phyloP scores from a whole-genome alignment of 805 yeast species.

The Wickerhamiella siamensis region DNA sequence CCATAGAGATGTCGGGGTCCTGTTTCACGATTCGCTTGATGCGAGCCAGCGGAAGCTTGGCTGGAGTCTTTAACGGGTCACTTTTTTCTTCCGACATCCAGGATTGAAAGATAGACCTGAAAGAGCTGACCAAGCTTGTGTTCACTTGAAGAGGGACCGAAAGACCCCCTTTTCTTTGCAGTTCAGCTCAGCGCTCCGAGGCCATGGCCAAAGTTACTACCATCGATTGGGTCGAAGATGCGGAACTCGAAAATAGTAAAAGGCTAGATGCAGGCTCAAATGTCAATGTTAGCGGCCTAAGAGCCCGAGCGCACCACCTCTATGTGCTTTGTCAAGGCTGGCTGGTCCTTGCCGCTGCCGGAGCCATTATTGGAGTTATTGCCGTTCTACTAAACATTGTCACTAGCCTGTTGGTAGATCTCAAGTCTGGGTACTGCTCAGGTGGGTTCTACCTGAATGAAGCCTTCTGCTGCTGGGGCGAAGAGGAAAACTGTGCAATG shows the following conservation, averaged over 20 bases:
- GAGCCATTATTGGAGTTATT: constrained; percentile 60
- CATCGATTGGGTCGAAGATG: constrained; percentile 50
- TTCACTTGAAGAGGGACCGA: too few relatives aligned
- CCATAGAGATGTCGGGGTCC: constrained; percentile 57
- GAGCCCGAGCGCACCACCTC: constrained; percentile 6
- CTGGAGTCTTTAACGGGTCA: constrained; percentile 2
- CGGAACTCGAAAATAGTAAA: constrained; percentile 21
- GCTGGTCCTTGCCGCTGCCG: constrained; percentile 62
- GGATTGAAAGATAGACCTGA: too few relatives aligned
- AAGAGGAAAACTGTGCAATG: constrained; percentile 34
- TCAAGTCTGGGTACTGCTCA: constrained; percentile 67
- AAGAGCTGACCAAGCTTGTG: background rate
- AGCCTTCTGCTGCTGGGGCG: constrained; percentile 73
- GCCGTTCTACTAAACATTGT: constrained; percentile 73
- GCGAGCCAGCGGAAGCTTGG: constrained; percentile 44
- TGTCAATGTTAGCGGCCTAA: background rate
- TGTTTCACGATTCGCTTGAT: constrained; percentile 58
- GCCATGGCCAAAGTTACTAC: constrained; percentile 21
- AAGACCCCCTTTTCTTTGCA: background rate
- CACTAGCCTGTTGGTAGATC: constrained; percentile 73
- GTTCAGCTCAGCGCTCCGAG: background rate
- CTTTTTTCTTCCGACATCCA: background rate
- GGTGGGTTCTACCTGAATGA: constrained; percentile 54
- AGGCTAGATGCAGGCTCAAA: constrained; percentile 7
- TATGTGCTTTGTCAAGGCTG: constrained; percentile 39